Evolutionary conservation across 371 early-diverging fungal genomes (phyloP), one percentile per base, ranked within the genome.

Genomic region (Mycotypha africana): DNA sequence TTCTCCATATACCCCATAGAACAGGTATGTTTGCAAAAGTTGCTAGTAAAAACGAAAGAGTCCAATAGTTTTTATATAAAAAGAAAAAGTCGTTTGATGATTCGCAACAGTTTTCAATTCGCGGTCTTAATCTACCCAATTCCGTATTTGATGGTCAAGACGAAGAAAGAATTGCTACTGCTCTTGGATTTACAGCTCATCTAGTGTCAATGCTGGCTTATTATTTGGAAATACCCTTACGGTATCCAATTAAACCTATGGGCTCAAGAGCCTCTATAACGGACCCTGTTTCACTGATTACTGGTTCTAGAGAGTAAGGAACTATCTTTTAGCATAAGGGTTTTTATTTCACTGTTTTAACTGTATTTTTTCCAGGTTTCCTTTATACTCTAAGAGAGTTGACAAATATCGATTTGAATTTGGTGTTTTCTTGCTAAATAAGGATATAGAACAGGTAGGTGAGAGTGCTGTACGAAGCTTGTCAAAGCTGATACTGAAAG

Each of bases 381-480:
- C 92, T 0, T 65, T 92, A 15, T 88, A 76, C 59, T 43, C 77
- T 1, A 81, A 79, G 61, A 86, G 89, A 4, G 76, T 78, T 0
- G 90, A 91, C 32, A 63, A 72, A 9, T 63, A 76, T 51, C 70
- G 86, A 5, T 90, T 89, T 58, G 90, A 89, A 38, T 92, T 88
- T 66, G 90, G 82, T 3, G 90, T 92, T 11, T 92, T 87, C 65
- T 53, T 92, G 31, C 46, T 92, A 42, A 92, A 90, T 62, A 90
- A 90, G 65, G 72, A 92, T 42, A 79, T 92, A 46, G 92, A 92
- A 53, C 91, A 91, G 78, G 86, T 84, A 66, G 48, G 50, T 35
- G 5, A 22, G 3, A 14, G 6, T n/a, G n/a, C n/a, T n/a, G n/a
- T n/a, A n/a, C n/a, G n/a, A n/a, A n/a, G n/a, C n/a, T n/a, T n/a